Base-by-base conservation (phyloP, 805 yeast genomes). In the Nakazawaea siamensis region DNA sequence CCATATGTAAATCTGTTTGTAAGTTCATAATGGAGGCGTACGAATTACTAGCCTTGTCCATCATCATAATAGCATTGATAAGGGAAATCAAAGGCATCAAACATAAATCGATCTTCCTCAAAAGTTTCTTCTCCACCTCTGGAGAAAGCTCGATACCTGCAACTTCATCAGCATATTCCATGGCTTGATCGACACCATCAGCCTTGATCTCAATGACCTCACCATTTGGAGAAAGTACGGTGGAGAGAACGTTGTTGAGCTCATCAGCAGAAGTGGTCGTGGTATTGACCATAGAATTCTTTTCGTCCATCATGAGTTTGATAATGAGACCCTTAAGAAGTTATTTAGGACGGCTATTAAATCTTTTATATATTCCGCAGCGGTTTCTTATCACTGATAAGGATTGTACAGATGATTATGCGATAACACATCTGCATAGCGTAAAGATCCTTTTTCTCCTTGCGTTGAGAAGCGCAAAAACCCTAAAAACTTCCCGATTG, bases 1-100 rank as follows among this genome's bases (percentile, higher is more conserved):
- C 33, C 69, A 76, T 64, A 14, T 63, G 46, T 40, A 70, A 49
- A 39, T 70, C 79, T 2, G 49, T 48, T 33, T 64, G 48, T 21
- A 76, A 44, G 3, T 81, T 82, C 29, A 56, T 55, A 13, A 62
- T 57, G 24, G 59, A 58, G 40, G 60, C 58, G 27, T 44, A 44
- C 11, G 45, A 39, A 39, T 43, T 33, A 9, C 43, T 31, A 13
- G 43, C 41, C 27, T 48, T 46, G 29, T 46, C 52, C 21, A 45
- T 43, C 6, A 49, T 52, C 12, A 46, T 48, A 27, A 45, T 24
- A 3, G 48, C 43, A 14, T 42, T 42, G n/a, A 43, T 41, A 25
- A 47, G 13, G 12, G 43, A 36, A 31, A 49, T 37, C 8, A 45
- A 35, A 8, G 53, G 53, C 33, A 49, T 33, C 16, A 48, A 25